Evolutionary conservation across 164 flowering plant genomes (phyloP), one percentile per base, ranked within the genome.

Genomic region (Dillenia turbinata): DNA sequence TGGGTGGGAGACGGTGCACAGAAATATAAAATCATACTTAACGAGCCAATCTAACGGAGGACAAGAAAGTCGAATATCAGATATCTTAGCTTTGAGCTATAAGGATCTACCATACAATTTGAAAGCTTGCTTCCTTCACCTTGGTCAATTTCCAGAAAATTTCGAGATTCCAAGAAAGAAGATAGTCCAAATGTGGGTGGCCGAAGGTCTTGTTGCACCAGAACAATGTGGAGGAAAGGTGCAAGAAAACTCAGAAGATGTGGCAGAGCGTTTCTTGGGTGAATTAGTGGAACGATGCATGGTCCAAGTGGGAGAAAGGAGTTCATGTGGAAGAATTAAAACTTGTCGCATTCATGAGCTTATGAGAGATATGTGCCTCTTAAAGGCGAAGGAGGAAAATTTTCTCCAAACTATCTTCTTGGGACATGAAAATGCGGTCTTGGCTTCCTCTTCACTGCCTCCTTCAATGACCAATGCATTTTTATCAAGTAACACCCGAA

Each of bases 331-430:
- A 17, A 56, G 14, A 46, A 49, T 66, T n/a, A 57, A 62, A 56
- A 22, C 63, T 26, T 71, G 70, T 54, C 59, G 57, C 13, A 59
- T 71, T 40, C 70, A 71, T 58, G 70, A 71, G 43, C 49, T 66
- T 9, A 59, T 63, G 51, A 16, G 74, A 61, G 66, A 71, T 16
- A 12, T 66, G 45, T 71, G 74, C 22, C 2, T 61, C 16, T 14
- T n/a, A 10, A 71, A 71, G 49, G 66, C 52, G 5, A 52, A 57
- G 15, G 70, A 71, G 59, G 70, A 70, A 48, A 57, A 66, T 16
- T 71, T 66, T 54, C 47, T 66, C 15, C 45, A 57, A 45, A 44
- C n/a, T 8, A 12, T 61, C 45, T 47, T 53, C 12, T 11, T 15
- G 9, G 14, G 45, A 9, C 44, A 55, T 12, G 65, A 49, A 48